Evolutionary conservation across 2,329 filamentous ascomycete genomes (phyloP).

Genomic region (Blastomyces percursus): DNA sequence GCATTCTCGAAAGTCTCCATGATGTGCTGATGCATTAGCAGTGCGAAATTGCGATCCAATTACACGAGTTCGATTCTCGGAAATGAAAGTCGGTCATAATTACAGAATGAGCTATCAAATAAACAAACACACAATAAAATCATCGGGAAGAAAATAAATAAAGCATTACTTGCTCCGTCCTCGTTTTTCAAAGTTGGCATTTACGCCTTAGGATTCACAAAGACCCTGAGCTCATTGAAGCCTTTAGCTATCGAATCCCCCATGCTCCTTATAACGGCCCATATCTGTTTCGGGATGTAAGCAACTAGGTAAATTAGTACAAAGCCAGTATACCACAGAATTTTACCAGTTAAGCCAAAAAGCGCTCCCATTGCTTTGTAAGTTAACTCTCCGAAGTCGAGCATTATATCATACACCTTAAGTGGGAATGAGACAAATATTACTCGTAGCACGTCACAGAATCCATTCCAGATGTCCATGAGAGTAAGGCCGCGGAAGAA

Average conservation of each 20-base stretch:
- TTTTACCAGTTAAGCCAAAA: conserved; percentile 2
- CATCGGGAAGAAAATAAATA: neutral
- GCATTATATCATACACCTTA: neutral
- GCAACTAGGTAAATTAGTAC: neutral
- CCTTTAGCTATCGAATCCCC: neutral
- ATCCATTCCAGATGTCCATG: conserved; percentile 4
- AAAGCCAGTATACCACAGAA: conserved; percentile 2
- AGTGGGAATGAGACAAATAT: conserved; percentile 2
- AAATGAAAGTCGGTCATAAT: neutral
- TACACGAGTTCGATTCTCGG: neutral
- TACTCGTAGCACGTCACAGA: neutral
- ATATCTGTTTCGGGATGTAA: conserved; percentile 3
- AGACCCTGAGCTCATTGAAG: neutral
- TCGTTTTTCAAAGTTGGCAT: neutral
- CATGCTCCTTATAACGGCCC: neutral
- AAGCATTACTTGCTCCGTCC: neutral
- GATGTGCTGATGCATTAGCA: neutral
- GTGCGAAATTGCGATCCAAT: no score
- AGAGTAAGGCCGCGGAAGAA: conserved; percentile 4
- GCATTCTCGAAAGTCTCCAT: neutral
- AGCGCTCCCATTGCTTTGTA: neutral
- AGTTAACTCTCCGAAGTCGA: neutral
- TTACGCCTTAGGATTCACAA: conserved; percentile 3
- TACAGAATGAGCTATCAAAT: neutral
- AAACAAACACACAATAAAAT: no score